Percentiles rank a stretch among this genome's conserved stretches.
phyloP scores from a whole-genome alignment of 108 stramenopile genomes.

The Cyclostephanos invisitatus region DNA sequence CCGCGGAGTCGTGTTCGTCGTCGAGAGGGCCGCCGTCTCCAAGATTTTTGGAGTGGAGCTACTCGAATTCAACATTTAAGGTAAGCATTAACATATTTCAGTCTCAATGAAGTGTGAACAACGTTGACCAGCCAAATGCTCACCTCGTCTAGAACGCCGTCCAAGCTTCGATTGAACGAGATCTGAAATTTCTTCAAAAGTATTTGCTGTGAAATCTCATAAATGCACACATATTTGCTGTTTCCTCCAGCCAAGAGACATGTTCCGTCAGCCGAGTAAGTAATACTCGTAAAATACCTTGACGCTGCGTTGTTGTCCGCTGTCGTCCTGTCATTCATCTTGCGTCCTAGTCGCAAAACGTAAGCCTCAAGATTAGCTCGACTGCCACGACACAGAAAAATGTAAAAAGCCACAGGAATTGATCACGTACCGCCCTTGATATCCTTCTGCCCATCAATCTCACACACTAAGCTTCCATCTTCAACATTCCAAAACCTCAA shows the following conservation, averaged over 20 bases:
- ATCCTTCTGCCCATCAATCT: slow-evolving; percentile 91
- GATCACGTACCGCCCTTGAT: slow-evolving; percentile 70
- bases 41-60: slow-evolving; percentile 86
- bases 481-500: slow-evolving; percentile 94
- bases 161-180: slow-evolving; percentile 93
- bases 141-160: slow-evolving; percentile 90
- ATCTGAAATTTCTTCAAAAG: slow-evolving; percentile 98
- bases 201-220: slow-evolving; percentile 90
- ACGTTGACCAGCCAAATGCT: slow-evolving; percentile 8
- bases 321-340: slow-evolving; percentile 85
- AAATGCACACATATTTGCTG: slow-evolving; percentile 98
- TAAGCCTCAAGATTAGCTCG: background rate
- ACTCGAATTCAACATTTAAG: background rate
- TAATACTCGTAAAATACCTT: slow-evolving; percentile 94
- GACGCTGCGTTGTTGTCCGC: slow-evolving; percentile 89
- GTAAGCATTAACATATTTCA: background rate
- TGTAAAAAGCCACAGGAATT: background rate
- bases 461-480: slow-evolving; percentile 72
- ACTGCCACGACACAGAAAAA: background rate
- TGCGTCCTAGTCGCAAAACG: slow-evolving; percentile 57
- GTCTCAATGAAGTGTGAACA: background rate
- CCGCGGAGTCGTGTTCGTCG: slow-evolving; percentile 78
- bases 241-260: slow-evolving; percentile 97
- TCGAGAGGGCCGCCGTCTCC: slow-evolving; percentile 80
- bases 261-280: slow-evolving; percentile 96